Evolutionary conservation across 1,284 basidiomycete species (phyloP), one percentile per base, ranked within the genome.

Genomic region (Veloboletus limbatus): DNA sequence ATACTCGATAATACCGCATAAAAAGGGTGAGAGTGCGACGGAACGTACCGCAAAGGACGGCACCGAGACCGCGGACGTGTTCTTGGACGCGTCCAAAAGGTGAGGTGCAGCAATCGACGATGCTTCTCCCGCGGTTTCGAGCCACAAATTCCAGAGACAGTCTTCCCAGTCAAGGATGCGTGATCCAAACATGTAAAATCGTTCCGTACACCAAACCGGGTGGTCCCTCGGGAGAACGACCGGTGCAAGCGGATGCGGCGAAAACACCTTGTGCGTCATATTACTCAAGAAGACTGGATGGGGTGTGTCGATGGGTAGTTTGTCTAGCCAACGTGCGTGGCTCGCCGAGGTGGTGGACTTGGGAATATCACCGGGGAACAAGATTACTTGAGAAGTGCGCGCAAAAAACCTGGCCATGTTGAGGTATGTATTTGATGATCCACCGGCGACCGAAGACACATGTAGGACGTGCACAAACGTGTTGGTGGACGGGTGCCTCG

Each of bases 91-190:
- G 8, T 59, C 50, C 41, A 46, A 40, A 50, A 63, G 56, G 58
- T 54, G 41, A 54, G 57, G 37, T 51, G 63, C 40, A 55, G 45
- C 60, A 49, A 50, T 52, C 54, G 54, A 54, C 60, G 54, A 71
- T 32, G 58, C 64, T 47, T 55, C 74, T 13, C 73, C 81, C 25
- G 72, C 72, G 45, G 69, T 72, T 49, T 79, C 75, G 14, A 85
- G 68, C 71, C 78, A 79, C 43, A 84, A 51, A 52, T 79, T 78
- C 83, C 83, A 86, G n/a, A 85, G 62, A 61, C 83, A 85, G 49
- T 81, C 79, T 32, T 74, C 69, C 83, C 82, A 85, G 49, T 82
- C 79, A 2, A 69, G 61, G 1, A 58, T 49, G 20, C 80, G 77
- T 11, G 74, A 71, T 31, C 66, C 62, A 35, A 69, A 60, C 24